Evolutionary conservation across 768 basidiomycete species (phyloP), one percentile per base, ranked within the genome.

Genomic region (Lactifluus pinguis): DNA sequence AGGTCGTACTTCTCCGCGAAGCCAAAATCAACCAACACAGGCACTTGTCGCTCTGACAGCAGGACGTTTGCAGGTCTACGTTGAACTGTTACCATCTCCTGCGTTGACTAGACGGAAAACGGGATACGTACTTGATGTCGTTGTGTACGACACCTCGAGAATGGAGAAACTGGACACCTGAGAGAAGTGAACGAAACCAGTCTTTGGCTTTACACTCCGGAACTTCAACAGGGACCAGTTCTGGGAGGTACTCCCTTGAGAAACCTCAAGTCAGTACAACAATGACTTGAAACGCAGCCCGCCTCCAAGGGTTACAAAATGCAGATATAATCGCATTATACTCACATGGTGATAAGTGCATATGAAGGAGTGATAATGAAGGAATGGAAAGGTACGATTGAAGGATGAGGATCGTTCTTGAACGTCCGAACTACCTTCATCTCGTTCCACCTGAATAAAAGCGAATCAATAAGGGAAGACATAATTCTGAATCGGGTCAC

Each of bases 21-120:
- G 1, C 97, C 95, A 68, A 97, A 99, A 72, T 98, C 97, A 41
- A 97, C 88, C 4, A 98, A 81, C 3, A 97, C 88, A 0, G 93
- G 92, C 1, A 93, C 76, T 67, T 86, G 86, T 65, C 85, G 79
- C 57, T 75, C 73, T 0, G 89, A 89, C 49, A 99, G 77, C 2
- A 99, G 80, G 66, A 99, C 92, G 69, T 99, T 99, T 15, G 93
- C 91, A 1, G 93, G 93, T 68, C 92, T 95, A 64, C 9, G 55
- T 32, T 39, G 14, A 11, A 49, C 13, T 19, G 8, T 19, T 19
- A 21, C 53, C 19, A 49, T 42, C 49, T 15, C 19, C 57, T 57
- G 39, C 44, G 45, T 62, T 6, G 49, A 3, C 21, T 62, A 50
- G 57, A 56, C 17, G 45, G n/a, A 59, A 47, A 64, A 42, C 6